Evolutionary conservation across 441 rosid genomes (phyloP).

Genomic region (Croton laevigatus): DNA sequence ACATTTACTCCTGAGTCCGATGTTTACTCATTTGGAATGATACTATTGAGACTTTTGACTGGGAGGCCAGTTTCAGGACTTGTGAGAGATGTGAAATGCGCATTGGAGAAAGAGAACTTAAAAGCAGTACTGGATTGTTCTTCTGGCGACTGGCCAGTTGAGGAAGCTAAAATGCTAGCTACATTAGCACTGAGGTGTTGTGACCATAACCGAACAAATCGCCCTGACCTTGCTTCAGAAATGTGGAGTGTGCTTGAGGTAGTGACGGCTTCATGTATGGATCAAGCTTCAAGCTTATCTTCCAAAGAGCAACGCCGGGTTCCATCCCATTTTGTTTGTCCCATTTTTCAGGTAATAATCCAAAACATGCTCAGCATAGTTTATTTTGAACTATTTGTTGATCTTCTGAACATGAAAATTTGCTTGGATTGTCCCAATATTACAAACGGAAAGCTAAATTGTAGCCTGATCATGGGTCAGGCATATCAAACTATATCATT

Average conservation of each 20-base stretch:
- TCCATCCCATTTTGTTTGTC: constrained; percentile 88
- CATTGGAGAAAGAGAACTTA: constrained; percentile 59
- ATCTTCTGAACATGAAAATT: neutral
- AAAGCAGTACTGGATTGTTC: constrained; percentile 56
- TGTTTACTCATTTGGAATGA: constrained; percentile 71
- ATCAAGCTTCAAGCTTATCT: constrained; percentile 29
- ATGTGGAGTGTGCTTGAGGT: constrained; percentile 51
- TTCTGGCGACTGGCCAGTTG: constrained; percentile 80
- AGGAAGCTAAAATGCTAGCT: constrained; percentile 54
- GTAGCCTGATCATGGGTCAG: neutral
- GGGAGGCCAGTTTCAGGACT: constrained; percentile 50
- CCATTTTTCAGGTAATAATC: constrained; percentile 71
- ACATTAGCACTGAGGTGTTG: constrained; percentile 69
- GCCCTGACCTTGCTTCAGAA: constrained; percentile 59
- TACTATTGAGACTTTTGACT: constrained; percentile 72
- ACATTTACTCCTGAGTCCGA: constrained; percentile 63
- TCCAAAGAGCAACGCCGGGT: constrained; percentile 44
- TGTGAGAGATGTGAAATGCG: constrained; percentile 58
- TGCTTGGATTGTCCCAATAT: too few relatives aligned
- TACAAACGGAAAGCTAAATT: too few relatives aligned
- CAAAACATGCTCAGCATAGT: neutral
- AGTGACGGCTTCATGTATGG: constrained; percentile 37
- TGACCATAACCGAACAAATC: constrained; percentile 37
- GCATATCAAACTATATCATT: neutral
- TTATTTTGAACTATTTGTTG: neutral